Conservation (phyloP, 75 land plant species). For the Selaginella tamariscina region DNA sequence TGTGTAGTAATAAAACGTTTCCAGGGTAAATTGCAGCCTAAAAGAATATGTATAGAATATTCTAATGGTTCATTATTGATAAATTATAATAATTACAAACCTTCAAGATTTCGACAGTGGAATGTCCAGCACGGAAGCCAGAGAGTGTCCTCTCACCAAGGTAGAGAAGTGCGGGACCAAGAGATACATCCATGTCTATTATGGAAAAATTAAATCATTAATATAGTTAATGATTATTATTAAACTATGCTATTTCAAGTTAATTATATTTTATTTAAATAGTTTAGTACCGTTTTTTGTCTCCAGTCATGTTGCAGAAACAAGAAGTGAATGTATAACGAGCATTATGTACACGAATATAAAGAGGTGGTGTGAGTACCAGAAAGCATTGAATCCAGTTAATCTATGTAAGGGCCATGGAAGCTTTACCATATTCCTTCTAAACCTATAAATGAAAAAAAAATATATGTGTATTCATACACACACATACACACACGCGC, state of each 20-base stretch:
- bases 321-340: slow-evolving; percentile 16
- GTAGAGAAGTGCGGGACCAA: not conserved
- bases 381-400: slow-evolving; percentile 18
- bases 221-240: too few relatives aligned
- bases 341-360: slow-evolving; percentile 13
- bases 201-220: not conserved
- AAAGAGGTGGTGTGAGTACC: slow-evolving; percentile 20
- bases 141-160: slow-evolving; percentile 12
- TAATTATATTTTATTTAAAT: too few relatives aligned
- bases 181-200: not conserved
- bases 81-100: not conserved
- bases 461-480: too few relatives aligned
- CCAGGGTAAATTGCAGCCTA: slow-evolving; percentile 71
- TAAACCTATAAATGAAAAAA: too few relatives aligned
- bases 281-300: slow-evolving; percentile 12
- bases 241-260: too few relatives aligned
- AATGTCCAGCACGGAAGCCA: slow-evolving; percentile 33
- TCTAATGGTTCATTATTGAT: not conserved
- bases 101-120: slow-evolving; percentile 1
- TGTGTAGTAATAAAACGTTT: slow-evolving; percentile 57
- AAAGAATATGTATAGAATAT: not conserved
- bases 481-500: too few relatives aligned
- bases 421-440: slow-evolving; percentile 17
- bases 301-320: slow-evolving; percentile 12
- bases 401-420: slow-evolving; percentile 13